Evolutionary conservation across 805 yeast species (phyloP), one percentile per base, ranked within the genome.

Genomic region (Ogataea corticis): DNA sequence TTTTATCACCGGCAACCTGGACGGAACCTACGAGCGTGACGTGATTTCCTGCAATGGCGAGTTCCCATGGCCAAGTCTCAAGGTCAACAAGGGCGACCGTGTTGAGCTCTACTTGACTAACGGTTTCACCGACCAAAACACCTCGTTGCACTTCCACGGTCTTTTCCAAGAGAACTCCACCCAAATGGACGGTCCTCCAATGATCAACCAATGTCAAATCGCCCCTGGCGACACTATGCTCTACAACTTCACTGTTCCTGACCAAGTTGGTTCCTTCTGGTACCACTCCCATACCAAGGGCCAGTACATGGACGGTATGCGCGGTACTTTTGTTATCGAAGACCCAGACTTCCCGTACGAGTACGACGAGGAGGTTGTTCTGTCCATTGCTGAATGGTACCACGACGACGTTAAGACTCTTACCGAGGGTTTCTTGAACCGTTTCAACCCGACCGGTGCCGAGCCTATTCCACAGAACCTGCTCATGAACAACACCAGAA

Each of bases 371-470:
- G 97, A 91, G 58, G 72, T 81, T 16, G 66, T 77, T 13, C 61
- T 92, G 49, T 69, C 86, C 7, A 56, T 94, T 34, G 72, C 85
- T 38, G 99, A 94, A 60, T 91, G 97, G 96, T 94, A 94, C 71
- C 96, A 89, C 64, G 75, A 75, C 37, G 65, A 67, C 41, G 73
- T 83, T 27, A 70, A 71, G 19, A 79, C 67, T 31, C 71, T 85
- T 54, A 69, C 73, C 52, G 70, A 75, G 14, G 47, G 57, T 30
- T 91, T 94, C 71, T 62, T 90, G 72, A 79, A 70, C 54, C 64
- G 83, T 51, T 82, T 75, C 72, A 94, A 94, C 68, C 99, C 99
- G 48, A 88, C 97, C 9, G 99, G 99, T 61, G 97, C 98, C 35
- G 99, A 94, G 71, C 99, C 99, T 41, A 83, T 94, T 56, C 99